Evolutionary conservation across 2,329 filamentous ascomycete genomes (phyloP).

Genomic region (Neopestalotiopsis sp.): DNA sequence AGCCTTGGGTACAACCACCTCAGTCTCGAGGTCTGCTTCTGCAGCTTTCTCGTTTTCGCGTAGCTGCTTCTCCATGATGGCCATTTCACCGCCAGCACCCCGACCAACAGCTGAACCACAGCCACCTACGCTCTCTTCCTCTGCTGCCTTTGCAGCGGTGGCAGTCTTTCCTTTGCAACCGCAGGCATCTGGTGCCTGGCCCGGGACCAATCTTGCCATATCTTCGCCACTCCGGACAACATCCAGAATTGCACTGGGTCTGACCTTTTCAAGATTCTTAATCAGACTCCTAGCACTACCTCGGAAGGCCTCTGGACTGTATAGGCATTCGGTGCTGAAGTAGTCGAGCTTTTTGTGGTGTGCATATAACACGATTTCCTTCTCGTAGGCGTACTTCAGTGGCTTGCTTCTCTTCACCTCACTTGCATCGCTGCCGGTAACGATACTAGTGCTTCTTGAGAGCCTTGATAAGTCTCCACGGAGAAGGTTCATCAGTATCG

Average conservation of each 20-base stretch:
- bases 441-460: conserved; percentile 86
- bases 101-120: conserved; percentile 76
- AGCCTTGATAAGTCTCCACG: conserved; percentile 88
- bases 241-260: conserved; percentile 92
- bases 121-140: conserved; percentile 68
- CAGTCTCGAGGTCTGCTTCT: conserved; percentile 65
- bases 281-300: conserved; percentile 90
- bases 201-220: conserved; percentile 86
- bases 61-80: conserved; percentile 78
- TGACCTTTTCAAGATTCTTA: conserved; percentile 91
- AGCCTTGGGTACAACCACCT: conserved; percentile 54
- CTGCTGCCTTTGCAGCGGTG: conserved; percentile 30
- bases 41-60: conserved; percentile 65
- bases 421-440: conserved; percentile 77
- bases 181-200: conserved; percentile 53
- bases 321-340: conserved; percentile 98
- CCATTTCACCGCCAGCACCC: conserved; percentile 77
- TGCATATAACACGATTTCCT: conserved; percentile 97
- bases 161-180: conserved; percentile 51
- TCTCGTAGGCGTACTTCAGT: conserved; percentile 97
- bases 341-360: conserved; percentile 97
- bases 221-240: conserved; percentile 95
- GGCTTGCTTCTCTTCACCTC: conserved; percentile 96
- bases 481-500: conserved; percentile 95
- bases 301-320: conserved; percentile 95